phyloP scores from a whole-genome alignment of 768 basidiomycete species.

The Boletus patriciae region DNA sequence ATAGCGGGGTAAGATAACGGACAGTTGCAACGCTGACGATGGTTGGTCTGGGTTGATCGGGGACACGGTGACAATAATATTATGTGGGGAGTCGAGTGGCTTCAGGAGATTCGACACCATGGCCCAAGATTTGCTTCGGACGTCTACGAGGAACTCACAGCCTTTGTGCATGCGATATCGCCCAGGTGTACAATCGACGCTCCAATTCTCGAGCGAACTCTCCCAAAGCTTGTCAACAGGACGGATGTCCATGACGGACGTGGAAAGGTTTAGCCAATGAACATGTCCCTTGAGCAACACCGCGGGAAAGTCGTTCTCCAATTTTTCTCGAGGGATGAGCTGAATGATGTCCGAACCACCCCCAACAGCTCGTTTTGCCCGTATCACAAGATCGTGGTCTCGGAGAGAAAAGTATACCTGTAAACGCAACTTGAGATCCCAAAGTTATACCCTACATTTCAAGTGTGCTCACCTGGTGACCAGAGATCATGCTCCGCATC shows the following conservation, averaged over 20 bases:
- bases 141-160: slow-evolving; percentile 18
- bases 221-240: slow-evolving; percentile 21
- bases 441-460: background rate
- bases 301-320: slow-evolving; percentile 24
- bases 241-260: slow-evolving; percentile 24
- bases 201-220: slow-evolving; percentile 22
- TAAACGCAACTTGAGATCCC: background rate
- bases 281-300: slow-evolving; percentile 15
- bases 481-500: background rate
- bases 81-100: background rate
- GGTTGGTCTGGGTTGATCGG: background rate
- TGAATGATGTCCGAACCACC: slow-evolving; percentile 1
- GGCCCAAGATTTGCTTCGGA: slow-evolving; percentile 24
- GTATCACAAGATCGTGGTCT: too few species aligned
- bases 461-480: background rate
- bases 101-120: background rate
- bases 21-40: slow-evolving; percentile 12
- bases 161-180: slow-evolving; percentile 1
- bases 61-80: slow-evolving; percentile 19
- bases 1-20: slow-evolving; percentile 32
- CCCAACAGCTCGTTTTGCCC: background rate
- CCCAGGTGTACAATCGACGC: slow-evolving; percentile 6
- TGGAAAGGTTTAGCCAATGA: slow-evolving; percentile 31
- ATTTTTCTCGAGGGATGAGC: slow-evolving; percentile 19
- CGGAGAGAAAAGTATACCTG: slow-evolving; percentile 22